Percentiles rank a stretch among this genome's conserved stretches.
Evolutionary conservation across 139 green algal genomes (phyloP).

Genomic region (Chlamydomonas sp.): DNA sequence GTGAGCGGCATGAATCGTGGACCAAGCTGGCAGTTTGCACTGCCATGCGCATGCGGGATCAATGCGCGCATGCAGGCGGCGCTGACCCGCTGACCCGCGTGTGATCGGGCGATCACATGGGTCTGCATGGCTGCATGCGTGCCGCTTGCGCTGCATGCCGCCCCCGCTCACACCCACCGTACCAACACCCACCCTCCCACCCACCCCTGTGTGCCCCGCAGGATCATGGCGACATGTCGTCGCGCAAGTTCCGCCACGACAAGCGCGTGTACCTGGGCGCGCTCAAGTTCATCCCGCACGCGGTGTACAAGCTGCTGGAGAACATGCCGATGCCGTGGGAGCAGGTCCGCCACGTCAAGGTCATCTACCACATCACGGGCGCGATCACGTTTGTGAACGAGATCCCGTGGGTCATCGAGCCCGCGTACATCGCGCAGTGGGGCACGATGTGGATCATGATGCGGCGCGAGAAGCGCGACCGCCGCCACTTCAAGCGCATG

Average conservation of each 20-base stretch:
- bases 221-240: conserved; percentile 98
- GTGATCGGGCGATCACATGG: too few relatives aligned
- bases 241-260: conserved; percentile 93
- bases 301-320: conserved; percentile 99
- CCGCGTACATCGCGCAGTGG: conserved; percentile 96
- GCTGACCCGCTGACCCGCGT: too few relatives aligned
- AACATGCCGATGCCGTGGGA: conserved; percentile 99
- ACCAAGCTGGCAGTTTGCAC: too few relatives aligned
- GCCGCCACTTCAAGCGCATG: conserved; percentile 99
- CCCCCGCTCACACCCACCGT: too few relatives aligned
- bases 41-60: too few relatives aligned
- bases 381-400: conserved; percentile 99
- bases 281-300: conserved; percentile 98
- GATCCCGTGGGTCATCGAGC: conserved; percentile 94
- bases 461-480: conserved; percentile 96
- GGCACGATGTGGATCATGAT: conserved; percentile 99
- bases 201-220: conserved; percentile 19
- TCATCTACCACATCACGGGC: conserved; percentile 98
- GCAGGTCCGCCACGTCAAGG: conserved; percentile 89
- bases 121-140: too few relatives aligned
- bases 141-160: too few relatives aligned
- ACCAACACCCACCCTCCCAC: too few relatives aligned
- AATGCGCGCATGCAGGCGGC: too few relatives aligned
- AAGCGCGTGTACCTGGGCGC: conserved; percentile 98
- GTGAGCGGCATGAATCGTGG: too few relatives aligned